Base-by-base conservation (phyloP, 2,329 filamentous ascomycete species). In the Colletotrichum camelliae region DNA sequence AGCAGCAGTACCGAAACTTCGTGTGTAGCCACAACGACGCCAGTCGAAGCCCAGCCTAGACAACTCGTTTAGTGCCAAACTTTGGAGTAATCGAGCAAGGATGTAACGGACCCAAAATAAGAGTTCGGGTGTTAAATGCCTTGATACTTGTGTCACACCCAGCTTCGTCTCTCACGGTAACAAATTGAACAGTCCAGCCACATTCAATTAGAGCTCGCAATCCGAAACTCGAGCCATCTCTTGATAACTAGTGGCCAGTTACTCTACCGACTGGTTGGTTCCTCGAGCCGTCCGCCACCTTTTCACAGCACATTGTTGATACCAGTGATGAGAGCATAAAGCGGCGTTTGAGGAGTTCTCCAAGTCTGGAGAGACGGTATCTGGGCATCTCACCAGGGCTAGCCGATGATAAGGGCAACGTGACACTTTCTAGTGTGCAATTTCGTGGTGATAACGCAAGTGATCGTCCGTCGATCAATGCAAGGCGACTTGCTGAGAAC, bases 381-480 rank as follows among this genome's bases (percentile, higher is more conserved):
- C 10, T 52, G 43, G 43, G 43, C n/a, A 35, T 35, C 21, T 35
- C 29, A 62, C 10, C 12, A 64, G 33, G 24, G 24, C 21, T 27
- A 37, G 35, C 15, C 61, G 24, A 15, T 10, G 33, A 24, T 18
- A 9, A 27, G 39, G 37, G 29, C 48, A 72, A 48, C 60, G 67
- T 71, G n/a, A 35, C 43, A n/a, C 33, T 39, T 35, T 21, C 21
- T 21, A 55, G 57, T 24, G 39, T 35, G 31, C 37, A 52, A 31
- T 21, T 29, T 27, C 18, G 33, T 43, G 27, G 35, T 24, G 69
- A 68, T 35, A 72, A 75, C 33, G 35, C 70, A 57, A 67, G 64
- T 21, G 69, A 75, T 75, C 73, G 73, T 39, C 62, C 39, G 62
- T 37, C 62, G 73, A 75, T 75, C 73, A 57, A 18, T 62, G 55